phyloP scores from a whole-genome alignment of 805 yeast species.

The Saturnispora galanensis region DNA sequence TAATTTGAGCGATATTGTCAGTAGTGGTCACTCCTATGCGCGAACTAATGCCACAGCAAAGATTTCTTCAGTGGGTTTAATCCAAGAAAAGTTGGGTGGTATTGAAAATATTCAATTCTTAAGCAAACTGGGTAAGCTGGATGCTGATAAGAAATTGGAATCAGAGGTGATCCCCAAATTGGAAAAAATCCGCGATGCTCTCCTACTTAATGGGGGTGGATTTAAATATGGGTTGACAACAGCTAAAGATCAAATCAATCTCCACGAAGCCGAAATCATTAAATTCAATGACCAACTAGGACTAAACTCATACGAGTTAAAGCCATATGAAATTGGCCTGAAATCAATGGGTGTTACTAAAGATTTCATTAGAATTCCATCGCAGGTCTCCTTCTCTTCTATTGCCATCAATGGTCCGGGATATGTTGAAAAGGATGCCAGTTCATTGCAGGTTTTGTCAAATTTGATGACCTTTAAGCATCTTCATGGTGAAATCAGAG shows the following conservation, averaged over 20 bases:
- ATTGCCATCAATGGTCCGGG: constrained; percentile 55
- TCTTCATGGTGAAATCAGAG: constrained; percentile 83
- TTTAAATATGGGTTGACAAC: constrained; percentile 52
- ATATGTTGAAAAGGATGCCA: constrained; percentile 66
- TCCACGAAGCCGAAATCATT: constrained; percentile 29
- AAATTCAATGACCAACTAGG: constrained; percentile 22
- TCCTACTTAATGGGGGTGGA: constrained; percentile 31
- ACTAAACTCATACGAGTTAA: constrained; percentile 7
- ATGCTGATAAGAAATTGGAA: constrained; percentile 39
- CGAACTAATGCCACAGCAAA: constrained; percentile 54
- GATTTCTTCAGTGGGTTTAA: constrained; percentile 47
- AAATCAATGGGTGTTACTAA: background rate
- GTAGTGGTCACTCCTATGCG: constrained; percentile 82
- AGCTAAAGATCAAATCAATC: constrained; percentile 32
- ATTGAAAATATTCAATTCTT: constrained; percentile 67
- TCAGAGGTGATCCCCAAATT: constrained; percentile 58
- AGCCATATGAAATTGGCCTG: constrained; percentile 11
- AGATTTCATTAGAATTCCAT: constrained; percentile 57
- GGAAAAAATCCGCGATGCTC: constrained; percentile 35
- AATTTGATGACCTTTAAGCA: constrained; percentile 74
- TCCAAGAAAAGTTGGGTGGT: constrained; percentile 63
- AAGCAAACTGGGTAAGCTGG: constrained; percentile 45
- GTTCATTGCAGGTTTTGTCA: constrained; percentile 73
- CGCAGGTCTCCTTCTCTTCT: constrained; percentile 81
- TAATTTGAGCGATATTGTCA: constrained; percentile 70